phyloP scores from a whole-genome alignment of 169 alveolate genomes.

The Eimeria acervulina region DNA sequence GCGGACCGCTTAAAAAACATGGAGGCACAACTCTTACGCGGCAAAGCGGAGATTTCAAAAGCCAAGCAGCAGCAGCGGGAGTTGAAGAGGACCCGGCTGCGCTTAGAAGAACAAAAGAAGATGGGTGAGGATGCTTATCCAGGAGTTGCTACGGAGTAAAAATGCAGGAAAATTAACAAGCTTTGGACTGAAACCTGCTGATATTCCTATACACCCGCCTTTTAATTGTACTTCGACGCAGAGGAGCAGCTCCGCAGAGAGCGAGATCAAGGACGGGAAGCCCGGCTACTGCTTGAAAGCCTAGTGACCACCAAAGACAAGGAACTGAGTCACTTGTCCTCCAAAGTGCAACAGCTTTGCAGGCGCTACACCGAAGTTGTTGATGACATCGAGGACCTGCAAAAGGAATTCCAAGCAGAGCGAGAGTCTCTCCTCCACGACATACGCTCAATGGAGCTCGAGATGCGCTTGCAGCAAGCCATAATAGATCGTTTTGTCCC shows the following conservation, averaged over 20 bases:
- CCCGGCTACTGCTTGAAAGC: constrained; percentile 60
- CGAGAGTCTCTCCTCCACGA: constrained; percentile 91
- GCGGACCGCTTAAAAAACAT: constrained; percentile 89
- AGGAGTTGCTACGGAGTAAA: not conserved
- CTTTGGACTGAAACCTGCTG: not conserved
- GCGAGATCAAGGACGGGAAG: constrained; percentile 54
- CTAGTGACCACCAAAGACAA: constrained; percentile 78
- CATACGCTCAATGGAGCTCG: constrained; percentile 87
- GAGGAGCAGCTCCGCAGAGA: constrained; percentile 77
- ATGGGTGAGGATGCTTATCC: constrained; percentile 55
- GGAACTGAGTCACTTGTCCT: constrained; percentile 79
- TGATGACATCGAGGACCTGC: constrained; percentile 89
- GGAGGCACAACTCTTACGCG: constrained; percentile 91
- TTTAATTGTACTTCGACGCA: not conserved
- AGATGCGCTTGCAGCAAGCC: constrained; percentile 88
- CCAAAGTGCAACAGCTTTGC: constrained; percentile 86
- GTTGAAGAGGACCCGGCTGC: constrained; percentile 86
- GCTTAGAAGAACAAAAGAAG: constrained; percentile 87
- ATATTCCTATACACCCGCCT: no score
- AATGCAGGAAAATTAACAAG: not conserved
- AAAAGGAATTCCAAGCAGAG: constrained; percentile 89
- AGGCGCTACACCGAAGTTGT: constrained; percentile 87
- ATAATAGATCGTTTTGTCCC: constrained; percentile 90
- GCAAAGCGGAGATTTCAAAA: constrained; percentile 83
- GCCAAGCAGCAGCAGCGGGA: constrained; percentile 89